Conservation (phyloP, 2,329 filamentous ascomycete species). For the Exophiala xenobiotica region DNA sequence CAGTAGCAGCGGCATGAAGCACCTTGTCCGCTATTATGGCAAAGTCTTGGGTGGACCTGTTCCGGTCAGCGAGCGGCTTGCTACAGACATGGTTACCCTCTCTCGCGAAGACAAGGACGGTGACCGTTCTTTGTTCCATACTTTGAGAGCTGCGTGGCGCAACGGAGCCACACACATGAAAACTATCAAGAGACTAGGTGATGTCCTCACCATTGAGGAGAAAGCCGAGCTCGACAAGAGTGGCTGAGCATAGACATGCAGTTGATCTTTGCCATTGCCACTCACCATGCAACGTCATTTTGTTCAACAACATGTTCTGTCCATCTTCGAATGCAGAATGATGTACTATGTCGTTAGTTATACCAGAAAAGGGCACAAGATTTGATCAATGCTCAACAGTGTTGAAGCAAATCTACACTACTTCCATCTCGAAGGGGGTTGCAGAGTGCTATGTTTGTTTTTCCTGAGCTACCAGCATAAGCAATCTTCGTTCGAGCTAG, state of each 20-base stretch:
- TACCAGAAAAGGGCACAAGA: slow-evolving; percentile 6
- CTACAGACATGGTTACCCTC: slow-evolving; percentile 56
- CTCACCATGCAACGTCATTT: slow-evolving; percentile 4
- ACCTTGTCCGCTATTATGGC: slow-evolving; percentile 66
- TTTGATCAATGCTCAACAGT: background rate
- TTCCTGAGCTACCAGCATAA: background rate
- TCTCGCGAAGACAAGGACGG: slow-evolving; percentile 49
- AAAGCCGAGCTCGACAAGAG: slow-evolving; percentile 47
- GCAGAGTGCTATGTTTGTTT: background rate
- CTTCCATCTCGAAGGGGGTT: background rate
- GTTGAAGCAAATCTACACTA: slow-evolving; percentile 11
- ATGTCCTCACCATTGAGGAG: slow-evolving; percentile 52
- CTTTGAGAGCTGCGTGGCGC: slow-evolving; percentile 54
- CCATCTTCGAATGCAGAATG: slow-evolving; percentile 12
- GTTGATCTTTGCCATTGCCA: background rate
- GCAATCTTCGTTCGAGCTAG: background rate
- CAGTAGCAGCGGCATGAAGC: slow-evolving; percentile 58
- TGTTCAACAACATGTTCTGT: slow-evolving; percentile 12
- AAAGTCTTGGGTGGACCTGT: slow-evolving; percentile 54
- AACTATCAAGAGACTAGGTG: slow-evolving; percentile 57
- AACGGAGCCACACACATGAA: slow-evolving; percentile 55
- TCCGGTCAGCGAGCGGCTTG: slow-evolving; percentile 54
- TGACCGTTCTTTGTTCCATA: slow-evolving; percentile 50
- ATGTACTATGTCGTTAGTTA: slow-evolving; percentile 12
- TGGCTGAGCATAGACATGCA: slow-evolving; percentile 15